Conservation (phyloP, 441 rosid species). For the Populus hybrid region DNA sequence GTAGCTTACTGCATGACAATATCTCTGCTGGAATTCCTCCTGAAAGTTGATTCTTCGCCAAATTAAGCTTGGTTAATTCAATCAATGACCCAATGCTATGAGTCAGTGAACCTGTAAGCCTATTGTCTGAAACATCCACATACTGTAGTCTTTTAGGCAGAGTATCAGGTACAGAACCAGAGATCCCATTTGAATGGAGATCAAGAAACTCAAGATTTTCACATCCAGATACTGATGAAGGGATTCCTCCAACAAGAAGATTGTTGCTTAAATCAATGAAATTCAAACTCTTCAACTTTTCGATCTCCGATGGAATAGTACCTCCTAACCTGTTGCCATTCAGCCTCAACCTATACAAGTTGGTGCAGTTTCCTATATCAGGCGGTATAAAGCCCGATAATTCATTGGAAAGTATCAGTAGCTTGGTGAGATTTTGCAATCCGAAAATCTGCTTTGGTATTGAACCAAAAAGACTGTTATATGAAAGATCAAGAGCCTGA, state of each 20-base stretch:
- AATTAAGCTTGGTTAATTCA: constrained; percentile 70
- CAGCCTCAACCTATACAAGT: constrained; percentile 56
- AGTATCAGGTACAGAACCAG: constrained; percentile 62
- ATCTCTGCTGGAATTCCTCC: constrained; percentile 77
- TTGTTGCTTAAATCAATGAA: constrained; percentile 73
- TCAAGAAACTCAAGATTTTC: constrained; percentile 71
- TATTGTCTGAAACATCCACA: constrained; percentile 68
- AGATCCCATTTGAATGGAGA: constrained; percentile 73
- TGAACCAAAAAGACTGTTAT: constrained; percentile 72
- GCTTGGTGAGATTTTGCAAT: constrained; percentile 70
- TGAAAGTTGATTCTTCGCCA: constrained; percentile 61
- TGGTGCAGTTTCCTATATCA: constrained; percentile 52
- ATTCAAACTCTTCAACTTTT: constrained; percentile 41
- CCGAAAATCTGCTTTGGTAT: constrained; percentile 58
- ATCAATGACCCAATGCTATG: constrained; percentile 53
- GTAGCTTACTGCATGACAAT: constrained; percentile 65
- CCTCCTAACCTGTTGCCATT: constrained; percentile 65
- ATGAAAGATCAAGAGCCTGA: constrained; percentile 87
- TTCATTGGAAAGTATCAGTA: constrained; percentile 72
- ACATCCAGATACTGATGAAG: constrained; percentile 57
- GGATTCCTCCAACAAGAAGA: constrained; percentile 62
- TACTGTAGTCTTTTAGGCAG: constrained; percentile 70
- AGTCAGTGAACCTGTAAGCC: constrained; percentile 54
- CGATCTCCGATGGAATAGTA: constrained; percentile 61
- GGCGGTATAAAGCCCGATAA: constrained; percentile 71